These are phyloP conservation scores for Sicyos edulis DNA, from an alignment of 306 rosid species.

Conservation along the genomic window DNA sequence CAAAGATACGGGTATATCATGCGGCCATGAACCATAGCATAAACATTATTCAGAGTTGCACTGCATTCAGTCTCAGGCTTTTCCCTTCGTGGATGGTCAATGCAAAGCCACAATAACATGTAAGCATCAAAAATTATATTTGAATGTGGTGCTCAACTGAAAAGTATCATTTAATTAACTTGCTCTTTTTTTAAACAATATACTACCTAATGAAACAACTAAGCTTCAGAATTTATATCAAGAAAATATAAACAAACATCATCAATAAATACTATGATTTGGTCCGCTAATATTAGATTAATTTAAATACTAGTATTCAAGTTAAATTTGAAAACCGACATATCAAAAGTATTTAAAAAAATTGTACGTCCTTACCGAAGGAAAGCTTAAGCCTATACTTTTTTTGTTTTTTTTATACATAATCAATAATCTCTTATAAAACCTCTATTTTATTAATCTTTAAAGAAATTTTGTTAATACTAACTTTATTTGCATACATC, in stretches of 20 bases:
- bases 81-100: background rate
- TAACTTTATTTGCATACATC: background rate
- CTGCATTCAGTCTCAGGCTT: background rate
- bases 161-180: too few species aligned
- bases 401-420: too few species aligned
- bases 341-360: background rate
- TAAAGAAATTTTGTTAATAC: background rate
- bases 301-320: background rate
- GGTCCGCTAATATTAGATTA: background rate
- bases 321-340: background rate
- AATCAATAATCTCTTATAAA: constrained; percentile 1
- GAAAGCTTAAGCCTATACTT: background rate
- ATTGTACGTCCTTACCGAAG: background rate
- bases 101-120: background rate
- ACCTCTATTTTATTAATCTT: background rate
- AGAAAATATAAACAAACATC: constrained; percentile 1
- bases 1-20: background rate
- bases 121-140: too few species aligned
- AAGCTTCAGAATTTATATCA: background rate
- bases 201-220: background rate
- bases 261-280: background rate
- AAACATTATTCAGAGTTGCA: background rate
- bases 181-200: background rate
- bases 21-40: background rate
- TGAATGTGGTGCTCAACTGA: too few species aligned